phyloP scores from a whole-genome alignment of 345 rosid genomes.

The Balakata baccata region DNA sequence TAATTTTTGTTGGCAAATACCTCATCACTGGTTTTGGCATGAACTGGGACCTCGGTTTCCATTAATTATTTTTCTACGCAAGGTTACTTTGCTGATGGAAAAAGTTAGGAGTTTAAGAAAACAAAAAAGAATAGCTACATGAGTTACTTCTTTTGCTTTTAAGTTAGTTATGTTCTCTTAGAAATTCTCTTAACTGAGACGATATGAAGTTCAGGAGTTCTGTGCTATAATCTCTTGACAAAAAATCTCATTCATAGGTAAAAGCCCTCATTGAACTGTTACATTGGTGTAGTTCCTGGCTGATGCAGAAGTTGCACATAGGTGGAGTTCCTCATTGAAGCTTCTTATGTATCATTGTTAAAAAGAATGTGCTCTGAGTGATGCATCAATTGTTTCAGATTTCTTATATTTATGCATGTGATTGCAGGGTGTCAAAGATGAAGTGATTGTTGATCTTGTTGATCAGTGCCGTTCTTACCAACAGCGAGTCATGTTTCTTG shows the following conservation, averaged over 20 bases:
- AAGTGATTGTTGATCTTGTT: conserved; percentile 81
- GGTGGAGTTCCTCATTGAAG: not conserved
- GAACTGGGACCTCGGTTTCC: no score
- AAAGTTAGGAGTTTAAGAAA: not conserved
- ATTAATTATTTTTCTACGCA: no score
- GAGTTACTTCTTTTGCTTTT: not conserved
- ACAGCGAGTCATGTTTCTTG: conserved; percentile 74
- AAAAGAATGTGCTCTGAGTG: not conserved
- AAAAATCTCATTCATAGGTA: not conserved
- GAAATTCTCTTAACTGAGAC: not conserved
- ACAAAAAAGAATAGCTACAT: not conserved
- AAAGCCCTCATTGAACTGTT: no score
- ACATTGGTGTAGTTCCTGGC: not conserved
- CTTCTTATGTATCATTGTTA: not conserved
- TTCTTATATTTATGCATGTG: not conserved
- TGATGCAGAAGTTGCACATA: not conserved
- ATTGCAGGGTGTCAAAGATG: conserved; percentile 80
- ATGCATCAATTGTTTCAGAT: not conserved
- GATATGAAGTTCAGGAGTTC: not conserved
- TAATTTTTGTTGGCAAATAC: not conserved
- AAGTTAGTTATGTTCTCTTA: not conserved
- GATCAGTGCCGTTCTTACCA: conserved; percentile 89
- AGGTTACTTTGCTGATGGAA: not conserved
- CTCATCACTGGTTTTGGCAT: not conserved
- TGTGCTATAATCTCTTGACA: not conserved